Evolutionary conservation across 352 stramenopile species (phyloP).

Genomic region (Phytophthora lateralis): DNA sequence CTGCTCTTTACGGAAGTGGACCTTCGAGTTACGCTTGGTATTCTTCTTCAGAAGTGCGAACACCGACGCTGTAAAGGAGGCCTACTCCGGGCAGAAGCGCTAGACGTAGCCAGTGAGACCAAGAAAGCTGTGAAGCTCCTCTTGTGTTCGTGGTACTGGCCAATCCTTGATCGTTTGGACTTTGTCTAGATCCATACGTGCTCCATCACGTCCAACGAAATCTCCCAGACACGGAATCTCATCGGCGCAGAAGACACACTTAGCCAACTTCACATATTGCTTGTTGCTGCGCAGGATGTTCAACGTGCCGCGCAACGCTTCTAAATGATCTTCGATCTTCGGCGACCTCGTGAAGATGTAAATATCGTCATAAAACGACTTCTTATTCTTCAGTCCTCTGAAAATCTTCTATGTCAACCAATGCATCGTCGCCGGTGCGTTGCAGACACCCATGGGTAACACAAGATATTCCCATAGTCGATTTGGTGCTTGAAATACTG

Average conservation of each 20-base stretch:
- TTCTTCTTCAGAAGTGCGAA: background rate
- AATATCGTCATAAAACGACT: slow-evolving; percentile 16
- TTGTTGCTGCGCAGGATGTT: slow-evolving; percentile 8
- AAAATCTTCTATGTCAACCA: slow-evolving; percentile 11
- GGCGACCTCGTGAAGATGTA: slow-evolving; percentile 10
- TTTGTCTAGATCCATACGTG: slow-evolving; percentile 8
- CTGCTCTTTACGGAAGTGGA: slow-evolving; percentile 5
- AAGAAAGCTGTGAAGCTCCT: slow-evolving; percentile 8
- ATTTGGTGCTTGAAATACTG: slow-evolving; percentile 17
- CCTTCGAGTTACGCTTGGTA: slow-evolving; percentile 1
- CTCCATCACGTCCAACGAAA: slow-evolving; percentile 1
- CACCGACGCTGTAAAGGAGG: background rate
- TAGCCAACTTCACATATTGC: slow-evolving; percentile 13
- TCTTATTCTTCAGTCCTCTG: slow-evolving; percentile 2
- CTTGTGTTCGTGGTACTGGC: slow-evolving; percentile 1
- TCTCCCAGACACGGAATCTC: slow-evolving; percentile 3
- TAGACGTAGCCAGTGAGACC: slow-evolving; percentile 8
- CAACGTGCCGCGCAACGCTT: slow-evolving; percentile 4
- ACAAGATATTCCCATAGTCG: slow-evolving; percentile 16
- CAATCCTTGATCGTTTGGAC: slow-evolving; percentile 6
- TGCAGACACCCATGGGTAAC: slow-evolving; percentile 5
- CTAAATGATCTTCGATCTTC: slow-evolving; percentile 8
- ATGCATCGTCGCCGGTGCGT: slow-evolving; percentile 1
- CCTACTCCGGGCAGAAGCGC: background rate
- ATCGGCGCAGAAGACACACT: slow-evolving; percentile 5